phyloP scores from a whole-genome alignment of 202 grass and related monocot genomes.

The Schoenoplectus tabernaemontani region DNA sequence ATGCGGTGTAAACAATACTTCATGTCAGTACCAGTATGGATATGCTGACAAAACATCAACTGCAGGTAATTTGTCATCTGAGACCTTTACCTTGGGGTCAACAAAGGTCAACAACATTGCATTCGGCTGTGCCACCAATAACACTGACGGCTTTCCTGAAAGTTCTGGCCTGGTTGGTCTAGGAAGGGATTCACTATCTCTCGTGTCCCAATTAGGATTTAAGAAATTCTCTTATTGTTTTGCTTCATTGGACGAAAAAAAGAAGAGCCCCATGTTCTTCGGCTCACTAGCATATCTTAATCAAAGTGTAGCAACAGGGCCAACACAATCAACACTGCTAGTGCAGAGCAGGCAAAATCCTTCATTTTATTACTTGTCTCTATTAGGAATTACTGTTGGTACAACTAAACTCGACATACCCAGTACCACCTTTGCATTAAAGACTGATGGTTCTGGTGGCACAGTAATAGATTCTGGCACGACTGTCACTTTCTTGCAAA shows the following conservation, averaged over 20 bases:
- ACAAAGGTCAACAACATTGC: slow-evolving; percentile 30
- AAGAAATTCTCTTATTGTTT: slow-evolving; percentile 58
- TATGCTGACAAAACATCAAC: slow-evolving; percentile 38
- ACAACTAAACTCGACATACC: neutral
- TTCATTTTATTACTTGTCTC: slow-evolving; percentile 45
- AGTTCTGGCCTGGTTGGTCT: slow-evolving; percentile 52
- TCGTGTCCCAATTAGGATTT: slow-evolving; percentile 43
- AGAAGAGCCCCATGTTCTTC: slow-evolving; percentile 32
- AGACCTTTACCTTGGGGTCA: slow-evolving; percentile 30
- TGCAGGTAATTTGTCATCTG: slow-evolving; percentile 30
- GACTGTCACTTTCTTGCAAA: slow-evolving; percentile 47
- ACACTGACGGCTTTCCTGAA: neutral
- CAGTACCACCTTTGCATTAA: neutral
- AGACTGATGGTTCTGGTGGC: slow-evolving; percentile 17
- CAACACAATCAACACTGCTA: slow-evolving; percentile 33
- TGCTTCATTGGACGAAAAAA: slow-evolving; percentile 26
- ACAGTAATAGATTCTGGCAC: slow-evolving; percentile 59
- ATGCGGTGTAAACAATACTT: slow-evolving; percentile 17
- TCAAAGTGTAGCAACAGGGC: neutral
- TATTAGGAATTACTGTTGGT: slow-evolving; percentile 41
- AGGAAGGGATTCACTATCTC: slow-evolving; percentile 40
- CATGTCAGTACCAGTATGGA: slow-evolving; percentile 44
- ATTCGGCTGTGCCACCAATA: slow-evolving; percentile 42
- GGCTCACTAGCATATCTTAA: slow-evolving; percentile 13
- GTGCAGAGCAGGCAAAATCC: slow-evolving; percentile 23